Evolutionary conservation across 805 yeast species (phyloP), one percentile per base, ranked within the genome.

Genomic region (Ogataea methanolica): DNA sequence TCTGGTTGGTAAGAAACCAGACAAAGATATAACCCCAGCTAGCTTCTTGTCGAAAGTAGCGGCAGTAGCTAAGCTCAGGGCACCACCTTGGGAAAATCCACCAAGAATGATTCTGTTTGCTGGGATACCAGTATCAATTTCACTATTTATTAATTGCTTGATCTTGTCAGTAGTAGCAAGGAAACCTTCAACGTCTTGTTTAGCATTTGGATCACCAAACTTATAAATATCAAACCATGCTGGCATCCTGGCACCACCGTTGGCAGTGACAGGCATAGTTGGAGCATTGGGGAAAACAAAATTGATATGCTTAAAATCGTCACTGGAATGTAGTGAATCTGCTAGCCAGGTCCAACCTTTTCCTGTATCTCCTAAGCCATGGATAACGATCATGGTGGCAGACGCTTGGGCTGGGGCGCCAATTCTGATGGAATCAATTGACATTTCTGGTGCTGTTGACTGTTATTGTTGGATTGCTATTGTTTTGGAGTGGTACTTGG

Each of bases 41-140:
- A 91, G 70, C 59, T 85, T 85, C 47, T 69, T 61, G 17, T 82
- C 81, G 33, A 74, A 63, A 11, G 75, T 65, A 0, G 83, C 71
- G 21, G 79, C 72, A 15, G 84, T 62, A 21, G 87, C 88, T 49
- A 87, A 69, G 1, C 94, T 69, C 11, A 92, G 51, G 1, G 96
- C 90, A 42, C 89, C 95, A 46, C 99, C 99, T 68, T 94, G 99
- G 5, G 95, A 85, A 63, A 94, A 94, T 0, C 99, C 99, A 34
- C 98, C 98, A 48, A 94, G 71, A n/a, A 94, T 71, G 41, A 94
- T 85, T 45, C 85, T 78, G 16, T 79, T 80, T 0, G 85, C 71
- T 4, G 78, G 73, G 34, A 86, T 75, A 9, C 84, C 80, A 6
- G 58, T 56, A 8, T 75, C 77, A 15, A 77, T 69, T 54, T 83